Evolutionary conservation across 768 basidiomycete species (phyloP).

Genomic region (Termitomyces sp.): DNA sequence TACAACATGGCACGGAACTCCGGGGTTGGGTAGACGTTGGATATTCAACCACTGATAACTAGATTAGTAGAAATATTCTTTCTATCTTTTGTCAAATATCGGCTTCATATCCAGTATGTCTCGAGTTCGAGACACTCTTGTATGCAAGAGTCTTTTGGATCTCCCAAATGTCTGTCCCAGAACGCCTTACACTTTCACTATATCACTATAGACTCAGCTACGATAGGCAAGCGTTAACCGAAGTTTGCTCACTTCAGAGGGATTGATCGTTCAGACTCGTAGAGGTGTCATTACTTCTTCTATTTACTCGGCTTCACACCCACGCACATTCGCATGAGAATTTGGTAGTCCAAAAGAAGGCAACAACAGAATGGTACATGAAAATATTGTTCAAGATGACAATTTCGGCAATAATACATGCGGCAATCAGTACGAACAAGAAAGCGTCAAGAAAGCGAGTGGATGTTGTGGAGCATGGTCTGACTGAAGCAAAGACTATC

Average conservation of each 20-base stretch:
- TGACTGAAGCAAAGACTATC: not conserved
- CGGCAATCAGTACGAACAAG: not conserved
- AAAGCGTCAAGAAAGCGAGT: not conserved
- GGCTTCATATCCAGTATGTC: not conserved
- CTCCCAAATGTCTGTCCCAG: not conserved
- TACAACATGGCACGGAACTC: constrained; percentile 52
- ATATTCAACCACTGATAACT: constrained; percentile 40
- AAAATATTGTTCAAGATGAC: not conserved
- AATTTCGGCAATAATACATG: not conserved
- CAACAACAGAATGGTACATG: not conserved
- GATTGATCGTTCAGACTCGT: no score
- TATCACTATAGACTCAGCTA: not conserved
- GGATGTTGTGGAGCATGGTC: not conserved
- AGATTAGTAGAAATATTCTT: not conserved
- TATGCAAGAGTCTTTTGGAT: not conserved
- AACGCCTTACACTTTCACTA: not conserved
- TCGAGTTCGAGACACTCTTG: not conserved
- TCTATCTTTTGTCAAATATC: not conserved
- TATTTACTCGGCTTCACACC: not conserved
- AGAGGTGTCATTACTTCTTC: not conserved
- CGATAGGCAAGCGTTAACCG: not conserved
- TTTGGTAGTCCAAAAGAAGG: no score
- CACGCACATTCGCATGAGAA: not conserved
- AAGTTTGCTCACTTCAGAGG: not conserved
- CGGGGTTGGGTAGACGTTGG: constrained; percentile 53